Conservation (phyloP, 106 monocot genomes). For the Dioscorea zingiberensis region DNA sequence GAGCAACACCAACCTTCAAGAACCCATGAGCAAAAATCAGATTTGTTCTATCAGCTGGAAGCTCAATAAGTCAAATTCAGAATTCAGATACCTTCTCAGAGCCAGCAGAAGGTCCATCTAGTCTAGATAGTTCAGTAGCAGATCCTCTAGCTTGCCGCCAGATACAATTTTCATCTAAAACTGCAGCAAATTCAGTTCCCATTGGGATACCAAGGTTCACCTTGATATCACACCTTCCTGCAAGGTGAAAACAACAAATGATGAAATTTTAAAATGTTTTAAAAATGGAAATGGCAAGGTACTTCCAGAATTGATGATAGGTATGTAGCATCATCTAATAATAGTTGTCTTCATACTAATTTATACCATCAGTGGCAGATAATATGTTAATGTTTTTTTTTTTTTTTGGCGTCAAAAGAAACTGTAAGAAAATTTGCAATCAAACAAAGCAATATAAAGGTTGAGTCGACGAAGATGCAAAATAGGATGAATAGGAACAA, state of each 20-base stretch:
- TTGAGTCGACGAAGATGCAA: too few species aligned
- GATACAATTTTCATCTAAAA: conserved; percentile 52
- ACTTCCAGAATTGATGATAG: too few species aligned
- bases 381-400: too few species aligned
- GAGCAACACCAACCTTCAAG: conserved; percentile 78
- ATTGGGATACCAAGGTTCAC: conserved; percentile 51
- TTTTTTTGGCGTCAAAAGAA: too few species aligned
- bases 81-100: conserved; percentile 48
- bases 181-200: conserved; percentile 46
- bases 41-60: background rate
- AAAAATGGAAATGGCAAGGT: too few species aligned
- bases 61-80: background rate
- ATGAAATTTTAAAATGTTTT: conserved; percentile 1
- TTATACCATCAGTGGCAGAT: too few species aligned
- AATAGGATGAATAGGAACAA: too few species aligned
- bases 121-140: conserved; percentile 48
- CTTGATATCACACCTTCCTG: conserved; percentile 68
- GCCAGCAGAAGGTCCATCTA: conserved; percentile 10
- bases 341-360: too few species aligned
- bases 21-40: conserved; percentile 1
- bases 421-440: too few species aligned
- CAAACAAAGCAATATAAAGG: too few species aligned
- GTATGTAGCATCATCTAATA: too few species aligned
- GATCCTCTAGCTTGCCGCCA: conserved; percentile 87
- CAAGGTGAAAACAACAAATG: background rate